These are phyloP conservation scores for Penicillium verrucosum DNA, from an alignment of 2,329 filamentous ascomycete species.

Conservation along the genomic window DNA sequence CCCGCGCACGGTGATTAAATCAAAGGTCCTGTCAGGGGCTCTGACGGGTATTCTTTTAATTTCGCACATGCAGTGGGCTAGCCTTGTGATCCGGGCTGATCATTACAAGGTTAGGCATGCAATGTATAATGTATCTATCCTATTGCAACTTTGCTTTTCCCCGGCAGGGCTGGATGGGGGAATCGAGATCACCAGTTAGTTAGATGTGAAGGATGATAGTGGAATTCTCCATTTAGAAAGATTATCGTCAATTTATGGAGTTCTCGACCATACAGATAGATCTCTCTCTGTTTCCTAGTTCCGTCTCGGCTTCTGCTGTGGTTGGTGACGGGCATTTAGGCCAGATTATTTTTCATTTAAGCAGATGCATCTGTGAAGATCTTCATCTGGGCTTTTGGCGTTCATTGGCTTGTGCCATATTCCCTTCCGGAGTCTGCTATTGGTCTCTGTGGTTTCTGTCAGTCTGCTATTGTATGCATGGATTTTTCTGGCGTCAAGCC, in stretches of 20 bases:
- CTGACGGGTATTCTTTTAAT: not conserved
- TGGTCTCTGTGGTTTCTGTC: too few relatives aligned
- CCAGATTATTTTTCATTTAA: not conserved
- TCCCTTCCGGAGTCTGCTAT: not conserved
- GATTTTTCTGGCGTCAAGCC: not conserved
- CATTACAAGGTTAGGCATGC: not conserved
- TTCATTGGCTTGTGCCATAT: not conserved
- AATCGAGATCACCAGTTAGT: not conserved
- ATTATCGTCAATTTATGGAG: not conserved
- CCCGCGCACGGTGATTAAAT: slow-evolving; percentile 1
- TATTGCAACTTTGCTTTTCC: not conserved
- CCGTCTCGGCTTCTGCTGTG: not conserved
- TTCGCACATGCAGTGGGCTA: not conserved
- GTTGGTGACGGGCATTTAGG: slow-evolving; percentile 10
- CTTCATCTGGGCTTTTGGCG: not conserved
- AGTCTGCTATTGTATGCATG: not conserved
- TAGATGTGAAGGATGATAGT: not conserved
- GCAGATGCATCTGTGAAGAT: not conserved
- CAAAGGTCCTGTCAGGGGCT: not conserved
- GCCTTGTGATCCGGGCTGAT: not conserved
- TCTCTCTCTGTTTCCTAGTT: too few relatives aligned
- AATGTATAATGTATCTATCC: not conserved
- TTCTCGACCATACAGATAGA: not conserved
- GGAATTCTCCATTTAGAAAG: not conserved
- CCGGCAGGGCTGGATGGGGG: not conserved